Evolutionary conservation across 169 alveolate species (phyloP), one percentile per base, ranked within the genome.

Genomic region (Cryptosporidium canis): DNA sequence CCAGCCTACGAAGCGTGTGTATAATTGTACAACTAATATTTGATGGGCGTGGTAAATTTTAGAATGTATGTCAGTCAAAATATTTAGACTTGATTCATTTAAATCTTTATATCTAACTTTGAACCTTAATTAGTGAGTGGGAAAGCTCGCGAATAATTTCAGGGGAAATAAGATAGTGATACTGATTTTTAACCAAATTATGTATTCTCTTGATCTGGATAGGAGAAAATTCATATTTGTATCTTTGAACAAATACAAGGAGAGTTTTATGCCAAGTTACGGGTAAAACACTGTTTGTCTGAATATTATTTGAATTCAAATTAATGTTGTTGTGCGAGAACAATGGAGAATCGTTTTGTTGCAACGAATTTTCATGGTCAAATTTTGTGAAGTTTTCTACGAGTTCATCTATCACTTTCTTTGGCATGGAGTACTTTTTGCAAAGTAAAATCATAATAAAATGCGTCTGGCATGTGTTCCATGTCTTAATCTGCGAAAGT

Each of bases 251-350:
- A 61, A 97, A 96, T 41, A 93, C 91, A 24, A 96, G 93, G 8
- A 97, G 91, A 27, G 97, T 93, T 77, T 97, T 95, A 83, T 97
- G 98, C 99, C 99, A 97, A 35, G 96, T 91, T 56, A 97, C 98
- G 27, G 99, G 98, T 90, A 97, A 67, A 18, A 53, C 58, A 43
- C 87, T 93, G 61, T 91, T 93, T 58, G 92, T 92, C 65, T 68
- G 84, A 44, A 45, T 43, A 43, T 63, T 53, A 18, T 27, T 53
- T 14, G 77, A 90, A 84, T 72, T 48, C 83, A 92, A 71, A 92
- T 91, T 91, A 18, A 92, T 85, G 31, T 70, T 83, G 24, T 51
- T 91, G 8, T 85, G 85, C 18, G 68, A 56, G 44, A 43, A 67
- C 63, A 55, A 55, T 18, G 64, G 85, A 84, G 67, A 93, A 91